phyloP scores from a whole-genome alignment of 2,329 filamentous ascomycete species.

The Bisporella sp. region DNA sequence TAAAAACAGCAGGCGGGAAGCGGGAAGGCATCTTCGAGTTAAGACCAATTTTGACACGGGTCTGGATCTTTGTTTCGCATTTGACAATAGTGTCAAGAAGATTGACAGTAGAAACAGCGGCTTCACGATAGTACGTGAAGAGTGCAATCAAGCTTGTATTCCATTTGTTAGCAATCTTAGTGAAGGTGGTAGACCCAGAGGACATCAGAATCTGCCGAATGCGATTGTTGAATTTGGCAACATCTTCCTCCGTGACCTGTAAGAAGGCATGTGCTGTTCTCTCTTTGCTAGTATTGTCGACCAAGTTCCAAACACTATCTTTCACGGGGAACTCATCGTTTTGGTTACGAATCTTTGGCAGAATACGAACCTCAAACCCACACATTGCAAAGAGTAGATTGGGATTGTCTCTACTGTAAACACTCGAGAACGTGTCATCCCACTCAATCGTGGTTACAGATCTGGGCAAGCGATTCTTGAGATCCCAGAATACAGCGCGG shows the following conservation, averaged over 20 bases:
- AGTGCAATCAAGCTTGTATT: constrained; percentile 95
- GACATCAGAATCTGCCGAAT: constrained; percentile 99
- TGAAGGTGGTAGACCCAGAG: constrained; percentile 97
- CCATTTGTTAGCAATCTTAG: constrained; percentile 99
- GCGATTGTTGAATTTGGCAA: constrained; percentile 98
- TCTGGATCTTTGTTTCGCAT: constrained; percentile 99
- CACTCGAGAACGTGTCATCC: constrained; percentile 97
- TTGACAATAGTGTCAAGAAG: constrained; percentile 97
- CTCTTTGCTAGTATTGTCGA: constrained; percentile 95
- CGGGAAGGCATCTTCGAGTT: constrained; percentile 99
- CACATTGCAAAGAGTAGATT: constrained; percentile 97
- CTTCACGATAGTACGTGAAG: constrained; percentile 98
- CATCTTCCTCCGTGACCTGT: constrained; percentile 95
- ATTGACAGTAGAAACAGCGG: constrained; percentile 89
- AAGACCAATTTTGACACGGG: constrained; percentile 93
- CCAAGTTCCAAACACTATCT: constrained; percentile 96
- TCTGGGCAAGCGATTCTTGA: constrained; percentile 92
- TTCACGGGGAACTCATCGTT: constrained; percentile 97
- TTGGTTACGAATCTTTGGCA: constrained; percentile 90
- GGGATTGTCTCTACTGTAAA: constrained; percentile 96
- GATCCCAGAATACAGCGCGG: constrained; percentile 95
- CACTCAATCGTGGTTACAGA: constrained; percentile 97
- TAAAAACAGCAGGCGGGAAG: constrained; percentile 99
- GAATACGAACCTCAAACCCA: constrained; percentile 92
- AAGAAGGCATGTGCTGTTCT: constrained; percentile 95